phyloP scores from a whole-genome alignment of 345 rosid genomes.

The Ricinus communis region DNA sequence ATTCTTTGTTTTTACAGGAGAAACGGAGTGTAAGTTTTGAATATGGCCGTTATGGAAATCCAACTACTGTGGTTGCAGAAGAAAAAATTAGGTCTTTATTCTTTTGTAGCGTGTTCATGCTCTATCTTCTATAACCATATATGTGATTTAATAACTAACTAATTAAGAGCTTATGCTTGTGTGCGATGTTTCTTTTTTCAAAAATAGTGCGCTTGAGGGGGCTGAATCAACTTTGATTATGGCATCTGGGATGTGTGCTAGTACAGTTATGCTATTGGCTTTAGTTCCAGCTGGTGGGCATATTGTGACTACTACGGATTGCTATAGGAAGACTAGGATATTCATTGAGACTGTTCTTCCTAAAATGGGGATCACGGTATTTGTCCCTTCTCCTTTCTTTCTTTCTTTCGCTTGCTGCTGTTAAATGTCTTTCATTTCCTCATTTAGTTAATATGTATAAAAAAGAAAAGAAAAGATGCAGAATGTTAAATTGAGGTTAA shows the following conservation, averaged over 20 bases:
- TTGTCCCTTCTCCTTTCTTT: background rate
- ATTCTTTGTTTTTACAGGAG: constrained; percentile 76
- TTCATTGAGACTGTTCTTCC: constrained; percentile 93
- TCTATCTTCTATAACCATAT: no score
- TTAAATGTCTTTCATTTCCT: no score
- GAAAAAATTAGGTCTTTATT: no score
- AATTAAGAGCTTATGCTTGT: no score
- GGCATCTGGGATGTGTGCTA: constrained; percentile 99
- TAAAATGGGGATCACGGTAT: constrained; percentile 87
- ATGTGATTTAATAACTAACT: no score
- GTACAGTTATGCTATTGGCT: constrained; percentile 83
- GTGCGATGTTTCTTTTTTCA: no score
- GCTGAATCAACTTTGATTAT: constrained; percentile 89
- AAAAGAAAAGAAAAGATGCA: no score
- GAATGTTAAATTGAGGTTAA: no score
- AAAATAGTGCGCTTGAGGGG: constrained; percentile 98
- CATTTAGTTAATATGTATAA: no score
- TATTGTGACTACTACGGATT: constrained; percentile 89
- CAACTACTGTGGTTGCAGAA: constrained; percentile 79
- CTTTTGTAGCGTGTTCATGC: no score
- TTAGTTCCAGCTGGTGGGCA: constrained; percentile 99
- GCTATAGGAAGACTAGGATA: constrained; percentile 91
- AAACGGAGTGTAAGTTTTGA: constrained; percentile 80
- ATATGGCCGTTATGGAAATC: constrained; percentile 98
- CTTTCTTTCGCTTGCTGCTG: constrained; percentile 8